Evolutionary conservation across 257 asterid species (phyloP).

Genomic region (Voacanga thouarsii): DNA sequence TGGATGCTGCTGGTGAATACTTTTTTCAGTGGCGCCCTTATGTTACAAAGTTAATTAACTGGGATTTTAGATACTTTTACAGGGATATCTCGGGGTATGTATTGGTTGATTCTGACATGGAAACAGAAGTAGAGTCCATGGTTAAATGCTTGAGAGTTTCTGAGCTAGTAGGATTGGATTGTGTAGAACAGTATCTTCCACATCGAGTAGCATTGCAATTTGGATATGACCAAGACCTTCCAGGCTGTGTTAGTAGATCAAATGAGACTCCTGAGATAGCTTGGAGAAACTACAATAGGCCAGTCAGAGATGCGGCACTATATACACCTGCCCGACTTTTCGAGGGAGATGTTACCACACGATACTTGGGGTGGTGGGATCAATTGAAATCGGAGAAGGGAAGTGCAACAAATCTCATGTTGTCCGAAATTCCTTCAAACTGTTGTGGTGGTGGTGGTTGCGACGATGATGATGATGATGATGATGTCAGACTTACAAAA

Average conservation of each 20-base stretch:
- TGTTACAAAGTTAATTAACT: conserved; percentile 3
- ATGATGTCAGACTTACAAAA: background rate
- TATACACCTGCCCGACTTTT: conserved; percentile 14
- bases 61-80: background rate
- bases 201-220: conserved; percentile 42
- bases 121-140: conserved; percentile 24
- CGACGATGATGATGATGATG: background rate
- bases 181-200: conserved; percentile 33
- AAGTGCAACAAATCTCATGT: background rate
- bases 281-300: conserved; percentile 21
- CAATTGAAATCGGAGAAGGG: background rate
- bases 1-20: conserved; percentile 21
- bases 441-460: background rate
- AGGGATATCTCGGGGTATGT: background rate
- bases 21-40: conserved; percentile 44
- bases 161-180: conserved; percentile 32
- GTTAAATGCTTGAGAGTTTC: conserved; percentile 24
- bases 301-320: conserved; percentile 7
- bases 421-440: background rate
- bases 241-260: conserved; percentile 8
- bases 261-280: conserved; percentile 14
- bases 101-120: conserved; percentile 3
- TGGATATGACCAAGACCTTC: conserved; percentile 42
- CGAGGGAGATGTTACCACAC: conserved; percentile 5
- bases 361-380: conserved; percentile 13